These are phyloP conservation scores for Moesziomyces globuligerus DNA, from an alignment of 1,284 basidiomycete species.

Conservation along the genomic window DNA sequence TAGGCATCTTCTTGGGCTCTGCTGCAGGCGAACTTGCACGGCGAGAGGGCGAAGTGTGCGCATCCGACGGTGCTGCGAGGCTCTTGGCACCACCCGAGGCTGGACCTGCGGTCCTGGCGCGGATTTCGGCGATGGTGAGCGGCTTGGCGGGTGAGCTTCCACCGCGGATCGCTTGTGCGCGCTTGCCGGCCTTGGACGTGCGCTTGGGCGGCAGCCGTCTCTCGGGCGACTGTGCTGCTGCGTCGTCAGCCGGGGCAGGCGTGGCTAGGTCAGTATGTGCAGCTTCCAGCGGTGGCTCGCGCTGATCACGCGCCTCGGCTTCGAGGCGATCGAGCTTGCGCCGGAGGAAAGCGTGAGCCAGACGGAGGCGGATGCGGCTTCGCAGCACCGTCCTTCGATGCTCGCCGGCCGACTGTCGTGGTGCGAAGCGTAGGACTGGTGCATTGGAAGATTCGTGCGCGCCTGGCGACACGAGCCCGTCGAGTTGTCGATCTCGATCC, in stretches of 20 bases:
- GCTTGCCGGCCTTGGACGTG: slow-evolving; percentile 25
- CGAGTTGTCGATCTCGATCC: no score
- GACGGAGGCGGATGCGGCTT: slow-evolving; percentile 20
- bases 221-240: slow-evolving; percentile 1
- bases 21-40: no score
- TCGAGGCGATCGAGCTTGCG: slow-evolving; percentile 9
- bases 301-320: neutral
- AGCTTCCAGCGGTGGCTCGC: neutral
- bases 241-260: neutral
- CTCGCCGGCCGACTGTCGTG: slow-evolving; percentile 19
- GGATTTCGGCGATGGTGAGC: slow-evolving; percentile 37
- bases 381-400: slow-evolving; percentile 7
- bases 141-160: slow-evolving; percentile 18
- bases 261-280: slow-evolving; percentile 4
- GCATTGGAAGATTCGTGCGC: no score
- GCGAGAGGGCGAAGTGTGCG: no score
- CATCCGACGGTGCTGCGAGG: neutral
- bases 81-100: slow-evolving; percentile 2
- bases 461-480: no score
- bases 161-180: slow-evolving; percentile 35
- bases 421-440: slow-evolving; percentile 6
- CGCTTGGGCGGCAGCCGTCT: slow-evolving; percentile 20
- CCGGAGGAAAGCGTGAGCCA: slow-evolving; percentile 9
- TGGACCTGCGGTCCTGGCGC: slow-evolving; percentile 23
- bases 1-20: no score